phyloP scores from a whole-genome alignment of 192 early-diverging fungal species.

The Paraglomus occultum region DNA sequence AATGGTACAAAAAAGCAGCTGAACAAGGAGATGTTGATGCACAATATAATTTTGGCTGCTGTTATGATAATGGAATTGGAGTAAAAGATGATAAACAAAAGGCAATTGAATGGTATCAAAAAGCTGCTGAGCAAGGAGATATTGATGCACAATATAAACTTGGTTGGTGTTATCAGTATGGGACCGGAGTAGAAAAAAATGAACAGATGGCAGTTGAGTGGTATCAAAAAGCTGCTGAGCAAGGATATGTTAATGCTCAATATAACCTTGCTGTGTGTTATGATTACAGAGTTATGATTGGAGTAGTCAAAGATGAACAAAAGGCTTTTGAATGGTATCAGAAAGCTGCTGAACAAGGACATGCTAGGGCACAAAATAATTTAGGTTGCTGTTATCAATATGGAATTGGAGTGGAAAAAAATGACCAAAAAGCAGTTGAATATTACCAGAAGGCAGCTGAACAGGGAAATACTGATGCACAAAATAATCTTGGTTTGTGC shows the following conservation, averaged over 20 bases:
- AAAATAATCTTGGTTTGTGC: slow-evolving; percentile 57
- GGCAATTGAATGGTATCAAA: slow-evolving; percentile 63
- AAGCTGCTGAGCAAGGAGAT: slow-evolving; percentile 64
- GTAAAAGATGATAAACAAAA: slow-evolving; percentile 48
- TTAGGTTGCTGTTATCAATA: slow-evolving; percentile 82
- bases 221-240: slow-evolving; percentile 55
- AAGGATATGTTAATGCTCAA: slow-evolving; percentile 54
- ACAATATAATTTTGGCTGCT: slow-evolving; percentile 57
- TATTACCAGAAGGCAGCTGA: slow-evolving; percentile 57
- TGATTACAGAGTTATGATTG: slow-evolving; percentile 64
- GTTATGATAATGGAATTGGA: slow-evolving; percentile 59
- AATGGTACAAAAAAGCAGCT: slow-evolving; percentile 56
- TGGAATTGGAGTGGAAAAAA: slow-evolving; percentile 66
- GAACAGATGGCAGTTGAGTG: slow-evolving; percentile 60
- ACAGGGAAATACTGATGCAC: slow-evolving; percentile 57
- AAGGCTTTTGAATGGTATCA: slow-evolving; percentile 64
- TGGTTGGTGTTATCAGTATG: slow-evolving; percentile 82
- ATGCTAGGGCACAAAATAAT: slow-evolving; percentile 69
- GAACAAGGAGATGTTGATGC: slow-evolving; percentile 57
- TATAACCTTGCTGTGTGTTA: slow-evolving; percentile 60
- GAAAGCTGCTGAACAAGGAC: slow-evolving; percentile 63
- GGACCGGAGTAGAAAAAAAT: slow-evolving; percentile 66
- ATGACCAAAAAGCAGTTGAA: slow-evolving; percentile 60
- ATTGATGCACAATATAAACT: slow-evolving; percentile 69
- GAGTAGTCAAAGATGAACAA: slow-evolving; percentile 48